Percentiles rank a stretch among this genome's conserved stretches.
Evolutionary conservation across 352 stramenopile genomes (phyloP).

Genomic region (Pythium rhizo-oryzae): DNA sequence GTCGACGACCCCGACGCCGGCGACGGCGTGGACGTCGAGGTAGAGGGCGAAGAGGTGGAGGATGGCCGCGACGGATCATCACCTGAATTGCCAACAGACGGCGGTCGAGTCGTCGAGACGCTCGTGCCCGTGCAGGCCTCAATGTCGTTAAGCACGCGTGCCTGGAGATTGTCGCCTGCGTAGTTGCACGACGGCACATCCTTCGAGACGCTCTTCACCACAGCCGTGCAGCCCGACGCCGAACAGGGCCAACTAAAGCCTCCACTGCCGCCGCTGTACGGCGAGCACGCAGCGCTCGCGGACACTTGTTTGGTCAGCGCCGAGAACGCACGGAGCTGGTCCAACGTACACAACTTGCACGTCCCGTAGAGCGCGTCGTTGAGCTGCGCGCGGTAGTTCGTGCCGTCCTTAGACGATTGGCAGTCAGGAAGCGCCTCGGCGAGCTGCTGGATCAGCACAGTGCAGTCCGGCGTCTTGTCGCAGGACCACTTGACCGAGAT

Average conservation of each 20-base stretch:
- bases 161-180: slow-evolving; percentile 3
- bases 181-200: slow-evolving; percentile 21
- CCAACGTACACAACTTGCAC: slow-evolving; percentile 22
- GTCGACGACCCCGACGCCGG: no score
- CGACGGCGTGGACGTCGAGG: no score
- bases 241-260: slow-evolving; percentile 26
- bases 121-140: slow-evolving; percentile 19
- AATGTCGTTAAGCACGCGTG: slow-evolving; percentile 20
- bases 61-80: no score
- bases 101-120: background rate
- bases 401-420: slow-evolving; percentile 2
- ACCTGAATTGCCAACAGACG: no score
- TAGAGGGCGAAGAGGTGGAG: no score
- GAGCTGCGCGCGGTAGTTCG: slow-evolving; percentile 14
- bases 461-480: slow-evolving; percentile 3
- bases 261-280: slow-evolving; percentile 5
- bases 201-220: slow-evolving; percentile 13
- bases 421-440: slow-evolving; percentile 18
- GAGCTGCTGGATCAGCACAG: slow-evolving; percentile 21
- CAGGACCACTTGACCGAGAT: slow-evolving; percentile 21
- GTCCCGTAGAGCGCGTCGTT: slow-evolving; percentile 11
- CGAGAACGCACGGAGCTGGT: slow-evolving; percentile 11
- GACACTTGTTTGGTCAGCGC: slow-evolving; percentile 18
- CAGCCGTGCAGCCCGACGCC: slow-evolving; percentile 18
- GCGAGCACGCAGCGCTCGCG: slow-evolving; percentile 4